Evolutionary conservation across 1,139 yeast genomes (phyloP).

Genomic region (Kodamaea fungicola): DNA sequence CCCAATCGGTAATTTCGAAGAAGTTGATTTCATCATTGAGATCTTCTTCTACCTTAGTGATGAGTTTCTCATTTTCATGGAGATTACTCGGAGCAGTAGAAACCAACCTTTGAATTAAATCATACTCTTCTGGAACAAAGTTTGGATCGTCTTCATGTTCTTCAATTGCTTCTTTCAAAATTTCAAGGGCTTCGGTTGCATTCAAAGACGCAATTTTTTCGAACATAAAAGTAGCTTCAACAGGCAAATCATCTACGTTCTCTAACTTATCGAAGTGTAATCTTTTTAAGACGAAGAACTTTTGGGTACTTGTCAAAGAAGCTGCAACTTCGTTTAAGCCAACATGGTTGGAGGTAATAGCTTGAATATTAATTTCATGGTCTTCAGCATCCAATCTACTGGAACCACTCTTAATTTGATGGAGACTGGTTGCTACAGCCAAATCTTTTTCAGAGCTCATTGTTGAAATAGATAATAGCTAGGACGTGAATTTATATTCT

Average conservation of each 20-base stretch:
- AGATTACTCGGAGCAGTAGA: constrained; percentile 3
- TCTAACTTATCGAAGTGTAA: constrained; percentile 25
- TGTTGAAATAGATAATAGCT: too few relatives aligned
- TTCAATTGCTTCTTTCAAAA: constrained; percentile 14
- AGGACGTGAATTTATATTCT: too few relatives aligned
- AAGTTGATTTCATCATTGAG: neutral
- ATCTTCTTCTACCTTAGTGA: too few relatives aligned
- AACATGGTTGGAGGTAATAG: constrained; percentile 15
- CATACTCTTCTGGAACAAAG: constrained; percentile 15
- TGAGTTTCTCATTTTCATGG: too few relatives aligned
- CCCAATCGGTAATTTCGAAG: constrained; percentile 12
- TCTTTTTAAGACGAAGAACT: constrained; percentile 22
- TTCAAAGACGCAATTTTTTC: constrained; percentile 17
- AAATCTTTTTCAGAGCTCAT: too few relatives aligned
- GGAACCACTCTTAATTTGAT: neutral
- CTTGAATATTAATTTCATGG: constrained; percentile 12
- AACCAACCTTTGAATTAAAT: constrained; percentile 11
- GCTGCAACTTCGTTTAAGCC: constrained; percentile 26
- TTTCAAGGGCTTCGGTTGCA: constrained; percentile 14
- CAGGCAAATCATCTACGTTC: constrained; percentile 28
- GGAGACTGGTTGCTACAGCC: too few relatives aligned
- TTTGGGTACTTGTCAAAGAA: constrained; percentile 24
- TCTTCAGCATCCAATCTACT: constrained; percentile 8
- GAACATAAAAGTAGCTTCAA: constrained; percentile 19
- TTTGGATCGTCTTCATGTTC: constrained; percentile 24